phyloP scores from a whole-genome alignment of 768 basidiomycete species.

The Heimioporus sp. region DNA sequence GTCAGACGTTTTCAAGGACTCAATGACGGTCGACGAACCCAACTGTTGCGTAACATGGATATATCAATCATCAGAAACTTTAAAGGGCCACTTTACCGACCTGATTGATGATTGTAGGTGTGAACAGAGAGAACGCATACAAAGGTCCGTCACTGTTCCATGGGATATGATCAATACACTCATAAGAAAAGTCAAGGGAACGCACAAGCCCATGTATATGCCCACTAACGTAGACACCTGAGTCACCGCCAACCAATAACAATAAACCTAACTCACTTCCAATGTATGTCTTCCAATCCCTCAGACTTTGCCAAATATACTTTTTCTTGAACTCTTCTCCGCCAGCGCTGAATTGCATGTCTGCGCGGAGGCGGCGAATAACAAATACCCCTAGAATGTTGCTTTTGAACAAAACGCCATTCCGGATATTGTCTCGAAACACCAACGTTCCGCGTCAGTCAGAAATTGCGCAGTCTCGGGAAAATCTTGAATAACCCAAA shows the following conservation, averaged over 20 bases:
- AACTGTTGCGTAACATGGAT: constrained; percentile 9
- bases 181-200: not conserved
- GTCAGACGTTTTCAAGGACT: not conserved
- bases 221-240: constrained; percentile 44
- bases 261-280: constrained; percentile 45
- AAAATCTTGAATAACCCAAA: constrained; percentile 77
- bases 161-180: constrained; percentile 1
- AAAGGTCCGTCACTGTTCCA: constrained; percentile 44
- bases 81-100: constrained; percentile 31
- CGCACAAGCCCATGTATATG: constrained; percentile 69
- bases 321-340: constrained; percentile 52
- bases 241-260: constrained; percentile 2
- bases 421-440: too few relatives aligned
- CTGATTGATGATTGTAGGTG: constrained; percentile 47
- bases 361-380: constrained; percentile 60
- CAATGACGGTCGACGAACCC: constrained; percentile 11
- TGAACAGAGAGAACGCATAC: constrained; percentile 54
- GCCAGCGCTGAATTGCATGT: constrained; percentile 63
- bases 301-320: constrained; percentile 59
- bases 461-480: constrained; percentile 75
- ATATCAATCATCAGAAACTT: not conserved
- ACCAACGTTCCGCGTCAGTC: constrained; percentile 56
- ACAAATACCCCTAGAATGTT: constrained; percentile 51
- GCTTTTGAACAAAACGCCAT: too few relatives aligned
- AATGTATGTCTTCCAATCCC: constrained; percentile 73